Conservation (phyloP, 23 red algal species). For the Gracilariopsis chorda region DNA sequence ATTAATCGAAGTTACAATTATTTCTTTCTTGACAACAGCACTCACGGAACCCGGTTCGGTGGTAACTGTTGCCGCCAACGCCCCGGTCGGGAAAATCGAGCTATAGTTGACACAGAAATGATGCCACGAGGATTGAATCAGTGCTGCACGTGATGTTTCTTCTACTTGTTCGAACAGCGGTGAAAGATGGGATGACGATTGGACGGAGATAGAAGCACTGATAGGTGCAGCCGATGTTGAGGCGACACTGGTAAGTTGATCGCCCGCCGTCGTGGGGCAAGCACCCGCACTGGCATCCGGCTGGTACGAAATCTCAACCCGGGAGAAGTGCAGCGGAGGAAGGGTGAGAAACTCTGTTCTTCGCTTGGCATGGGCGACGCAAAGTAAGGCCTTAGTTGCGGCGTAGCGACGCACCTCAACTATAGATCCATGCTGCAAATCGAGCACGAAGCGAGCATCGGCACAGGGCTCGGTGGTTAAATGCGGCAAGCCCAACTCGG, state of each 20-base stretch:
- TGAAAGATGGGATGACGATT: neutral
- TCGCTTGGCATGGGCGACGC: constrained; percentile 16
- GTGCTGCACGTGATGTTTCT: neutral
- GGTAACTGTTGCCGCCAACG: constrained; percentile 37
- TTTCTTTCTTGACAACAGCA: constrained; percentile 49
- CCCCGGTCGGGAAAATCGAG: constrained; percentile 52
- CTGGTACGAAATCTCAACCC: constrained; percentile 21
- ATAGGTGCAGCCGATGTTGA: neutral
- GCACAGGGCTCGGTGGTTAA: constrained; percentile 13
- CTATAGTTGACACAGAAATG: constrained; percentile 54
- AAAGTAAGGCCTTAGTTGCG: constrained; percentile 16
- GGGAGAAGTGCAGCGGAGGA: constrained; percentile 17
- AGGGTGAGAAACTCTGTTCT: constrained; percentile 7
- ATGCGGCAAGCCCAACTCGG: constrained; percentile 30
- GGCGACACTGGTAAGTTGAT: neutral
- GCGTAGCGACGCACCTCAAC: constrained; percentile 51
- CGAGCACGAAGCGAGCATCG: constrained; percentile 46
- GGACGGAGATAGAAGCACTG: neutral
- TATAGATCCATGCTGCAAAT: constrained; percentile 32
- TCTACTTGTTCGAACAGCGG: neutral
- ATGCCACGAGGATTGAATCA: constrained; percentile 48
- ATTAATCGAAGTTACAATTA: constrained; percentile 20
- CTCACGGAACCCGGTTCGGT: constrained; percentile 13
- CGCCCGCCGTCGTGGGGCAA: neutral
- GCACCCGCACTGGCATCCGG: neutral